Conservation (phyloP, 768 basidiomycete species). For the Coprinopsis cinerea region DNA sequence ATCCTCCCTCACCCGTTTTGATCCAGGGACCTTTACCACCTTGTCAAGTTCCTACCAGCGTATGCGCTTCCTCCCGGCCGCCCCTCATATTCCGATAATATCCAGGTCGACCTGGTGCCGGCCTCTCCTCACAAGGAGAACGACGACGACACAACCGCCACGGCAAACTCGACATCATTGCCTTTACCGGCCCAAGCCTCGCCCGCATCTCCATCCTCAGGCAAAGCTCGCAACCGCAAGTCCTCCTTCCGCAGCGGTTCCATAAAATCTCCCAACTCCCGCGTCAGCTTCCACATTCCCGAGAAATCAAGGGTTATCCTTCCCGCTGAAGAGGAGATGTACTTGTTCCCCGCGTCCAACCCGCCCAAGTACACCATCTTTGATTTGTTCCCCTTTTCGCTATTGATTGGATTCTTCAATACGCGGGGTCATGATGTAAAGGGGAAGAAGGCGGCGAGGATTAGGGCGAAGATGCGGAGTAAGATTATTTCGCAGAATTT, state of each 20-base stretch:
- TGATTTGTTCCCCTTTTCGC: conserved; percentile 67
- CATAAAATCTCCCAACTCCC: conserved; percentile 3
- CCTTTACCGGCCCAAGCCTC: conserved; percentile 6
- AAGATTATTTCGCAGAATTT: conserved; percentile 50
- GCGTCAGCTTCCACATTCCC: conserved; percentile 1
- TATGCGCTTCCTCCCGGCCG: conserved; percentile 51
- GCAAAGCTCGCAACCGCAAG: no score
- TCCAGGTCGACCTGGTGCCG: conserved; percentile 4
- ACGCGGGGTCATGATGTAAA: conserved; percentile 44
- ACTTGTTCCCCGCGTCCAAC: conserved; percentile 45
- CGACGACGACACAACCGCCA: no score
- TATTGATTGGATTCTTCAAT: conserved; percentile 42
- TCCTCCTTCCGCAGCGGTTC: background rate
- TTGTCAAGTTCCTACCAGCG: conserved; percentile 67
- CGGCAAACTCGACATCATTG: no score
- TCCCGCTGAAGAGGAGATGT: conserved; percentile 34
- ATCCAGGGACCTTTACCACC: conserved; percentile 62
- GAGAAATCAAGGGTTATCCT: conserved; percentile 27
- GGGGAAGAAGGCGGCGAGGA: conserved; percentile 54
- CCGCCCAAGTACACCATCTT: conserved; percentile 57
- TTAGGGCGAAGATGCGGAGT: conserved; percentile 45
- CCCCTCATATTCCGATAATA: conserved; percentile 23
- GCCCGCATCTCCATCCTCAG: no score
- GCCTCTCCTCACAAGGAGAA: conserved; percentile 14
- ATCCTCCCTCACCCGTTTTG: no score